Conservation (phyloP, 2,329 filamentous ascomycete genomes). For the Colletotrichum sp. region DNA sequence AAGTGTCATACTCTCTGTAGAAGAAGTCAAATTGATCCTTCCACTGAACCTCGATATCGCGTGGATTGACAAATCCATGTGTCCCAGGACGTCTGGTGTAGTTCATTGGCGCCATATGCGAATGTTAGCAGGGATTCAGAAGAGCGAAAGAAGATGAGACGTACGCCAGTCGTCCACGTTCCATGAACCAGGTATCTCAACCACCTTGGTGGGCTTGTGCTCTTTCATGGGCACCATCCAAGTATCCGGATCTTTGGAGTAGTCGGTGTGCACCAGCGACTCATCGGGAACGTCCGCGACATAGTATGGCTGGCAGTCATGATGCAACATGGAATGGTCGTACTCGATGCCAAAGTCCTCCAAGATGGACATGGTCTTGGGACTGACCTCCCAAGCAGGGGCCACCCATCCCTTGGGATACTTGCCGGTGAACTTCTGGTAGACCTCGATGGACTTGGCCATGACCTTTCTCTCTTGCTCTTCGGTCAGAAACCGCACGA, state of each 20-base stretch:
- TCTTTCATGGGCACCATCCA: conserved; percentile 25
- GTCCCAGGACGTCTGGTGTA: not conserved
- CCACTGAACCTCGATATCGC: conserved; percentile 46
- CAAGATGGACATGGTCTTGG: conserved; percentile 40
- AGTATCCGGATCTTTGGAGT: conserved; percentile 21
- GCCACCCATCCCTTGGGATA: conserved; percentile 47
- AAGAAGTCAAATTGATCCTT: conserved; percentile 49
- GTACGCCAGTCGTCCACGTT: not conserved
- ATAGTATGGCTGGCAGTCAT: conserved; percentile 47
- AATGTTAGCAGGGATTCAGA: not conserved
- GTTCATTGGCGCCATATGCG: not conserved
- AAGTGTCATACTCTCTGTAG: conserved; percentile 48
- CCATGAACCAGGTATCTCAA: conserved; percentile 47
- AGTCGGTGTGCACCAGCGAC: conserved; percentile 19
- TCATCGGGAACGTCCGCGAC: conserved; percentile 25
- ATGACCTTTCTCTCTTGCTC: conserved; percentile 22
- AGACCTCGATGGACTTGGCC: conserved; percentile 24
- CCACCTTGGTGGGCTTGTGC: conserved; percentile 32
- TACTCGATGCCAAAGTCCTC: conserved; percentile 46
- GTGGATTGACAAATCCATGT: conserved; percentile 46
- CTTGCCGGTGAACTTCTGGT: conserved; percentile 36
- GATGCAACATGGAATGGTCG: conserved; percentile 53
- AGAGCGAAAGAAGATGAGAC: not conserved
- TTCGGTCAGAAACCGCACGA: conserved; percentile 18
- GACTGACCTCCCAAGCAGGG: conserved; percentile 43